Conservation (phyloP, 2,329 filamentous ascomycete species). For the Cercospora canescens region DNA sequence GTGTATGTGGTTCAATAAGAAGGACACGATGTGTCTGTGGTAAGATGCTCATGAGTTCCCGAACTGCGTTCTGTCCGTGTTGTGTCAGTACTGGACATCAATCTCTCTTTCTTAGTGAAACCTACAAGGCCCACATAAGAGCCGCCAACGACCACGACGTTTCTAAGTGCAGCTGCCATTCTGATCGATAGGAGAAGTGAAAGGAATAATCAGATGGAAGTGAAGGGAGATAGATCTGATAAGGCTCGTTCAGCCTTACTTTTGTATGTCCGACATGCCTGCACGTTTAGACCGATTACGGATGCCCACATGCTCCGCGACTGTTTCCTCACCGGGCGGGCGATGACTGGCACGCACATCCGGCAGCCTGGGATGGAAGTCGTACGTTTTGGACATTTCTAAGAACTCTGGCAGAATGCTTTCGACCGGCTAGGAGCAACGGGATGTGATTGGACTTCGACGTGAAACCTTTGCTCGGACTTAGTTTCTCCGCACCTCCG, state of each 20-base stretch:
- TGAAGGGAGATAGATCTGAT: background rate
- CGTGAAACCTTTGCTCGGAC: background rate
- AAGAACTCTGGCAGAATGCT: constrained; percentile 1
- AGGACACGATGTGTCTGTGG: constrained; percentile 21
- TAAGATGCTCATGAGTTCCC: constrained; percentile 22
- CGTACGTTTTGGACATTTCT: background rate
- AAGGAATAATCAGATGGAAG: background rate
- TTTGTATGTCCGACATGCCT: background rate
- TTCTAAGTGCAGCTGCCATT: constrained; percentile 15
- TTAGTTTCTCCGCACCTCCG: background rate
- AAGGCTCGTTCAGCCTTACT: background rate
- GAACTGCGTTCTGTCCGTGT: constrained; percentile 13
- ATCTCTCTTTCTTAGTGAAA: background rate
- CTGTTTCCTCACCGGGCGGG: background rate
- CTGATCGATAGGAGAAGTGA: background rate
- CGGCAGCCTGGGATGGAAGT: background rate
- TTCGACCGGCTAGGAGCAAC: background rate
- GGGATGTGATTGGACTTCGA: background rate
- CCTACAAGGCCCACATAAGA: constrained; percentile 25
- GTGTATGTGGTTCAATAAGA: constrained; percentile 23
- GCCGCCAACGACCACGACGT: constrained; percentile 25
- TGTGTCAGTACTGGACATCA: background rate
- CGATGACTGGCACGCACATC: background rate
- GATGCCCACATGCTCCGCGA: background rate
- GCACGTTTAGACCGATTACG: background rate